phyloP scores from a whole-genome alignment of 2,329 filamentous ascomycete genomes.

The Talaromyces sp. region DNA sequence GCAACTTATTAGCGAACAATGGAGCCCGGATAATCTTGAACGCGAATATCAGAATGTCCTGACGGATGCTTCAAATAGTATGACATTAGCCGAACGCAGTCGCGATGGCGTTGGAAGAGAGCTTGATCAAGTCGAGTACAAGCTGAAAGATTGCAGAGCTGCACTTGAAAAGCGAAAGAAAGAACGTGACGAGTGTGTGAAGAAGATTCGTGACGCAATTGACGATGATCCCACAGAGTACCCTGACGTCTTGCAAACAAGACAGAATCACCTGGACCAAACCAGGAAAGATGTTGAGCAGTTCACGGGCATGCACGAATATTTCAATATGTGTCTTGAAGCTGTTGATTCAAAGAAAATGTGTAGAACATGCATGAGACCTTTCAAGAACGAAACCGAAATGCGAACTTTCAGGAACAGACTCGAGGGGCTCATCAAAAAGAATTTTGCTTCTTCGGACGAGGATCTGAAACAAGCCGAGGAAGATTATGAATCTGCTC shows the following conservation, averaged over 20 bases:
- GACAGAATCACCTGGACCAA: slow-evolving; percentile 49
- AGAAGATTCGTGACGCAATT: slow-evolving; percentile 56
- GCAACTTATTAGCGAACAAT: slow-evolving; percentile 58
- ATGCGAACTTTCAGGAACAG: slow-evolving; percentile 60
- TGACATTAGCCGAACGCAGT: slow-evolving; percentile 62
- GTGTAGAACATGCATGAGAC: slow-evolving; percentile 70
- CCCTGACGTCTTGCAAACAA: slow-evolving; percentile 47
- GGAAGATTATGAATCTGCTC: slow-evolving; percentile 57
- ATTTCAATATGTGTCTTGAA: slow-evolving; percentile 64
- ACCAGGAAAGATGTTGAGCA: slow-evolving; percentile 62
- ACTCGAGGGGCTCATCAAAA: slow-evolving; percentile 54
- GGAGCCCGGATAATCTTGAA: slow-evolving; percentile 67
- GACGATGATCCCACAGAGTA: slow-evolving; percentile 50
- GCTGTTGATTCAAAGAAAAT: slow-evolving; percentile 62
- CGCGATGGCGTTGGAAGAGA: slow-evolving; percentile 68
- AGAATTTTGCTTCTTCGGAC: slow-evolving; percentile 53
- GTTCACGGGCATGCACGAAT: slow-evolving; percentile 62
- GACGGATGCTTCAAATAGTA: slow-evolving; percentile 51
- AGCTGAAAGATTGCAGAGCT: slow-evolving; percentile 61
- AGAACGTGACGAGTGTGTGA: slow-evolving; percentile 59
- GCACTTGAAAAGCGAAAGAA: slow-evolving; percentile 59
- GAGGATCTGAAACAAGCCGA: slow-evolving; percentile 59
- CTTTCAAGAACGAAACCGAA: slow-evolving; percentile 58
- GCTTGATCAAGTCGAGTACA: slow-evolving; percentile 70
- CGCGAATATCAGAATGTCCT: slow-evolving; percentile 61